A percentile compares a stretch with the other conserved stretches of the same genome.
Conservation (phyloP, 2,329 filamentous ascomycete genomes). For the Fonsecaea pedrosoi region DNA sequence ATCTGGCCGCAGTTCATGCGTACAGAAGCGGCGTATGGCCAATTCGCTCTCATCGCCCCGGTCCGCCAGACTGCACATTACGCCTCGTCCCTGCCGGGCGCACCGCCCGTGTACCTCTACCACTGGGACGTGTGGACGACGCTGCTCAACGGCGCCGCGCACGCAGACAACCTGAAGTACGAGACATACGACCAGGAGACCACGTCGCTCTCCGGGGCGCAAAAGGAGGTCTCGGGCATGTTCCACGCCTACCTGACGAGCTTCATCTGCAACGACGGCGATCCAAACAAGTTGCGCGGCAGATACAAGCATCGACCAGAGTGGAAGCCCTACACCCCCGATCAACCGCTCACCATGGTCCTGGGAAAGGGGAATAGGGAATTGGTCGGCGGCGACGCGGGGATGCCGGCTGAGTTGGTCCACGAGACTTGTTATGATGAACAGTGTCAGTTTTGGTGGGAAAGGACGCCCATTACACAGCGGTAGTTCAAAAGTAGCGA, state of each 20-base stretch:
- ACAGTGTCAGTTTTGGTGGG: constrained; percentile 48
- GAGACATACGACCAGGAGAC: constrained; percentile 52
- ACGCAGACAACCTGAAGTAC: constrained; percentile 58
- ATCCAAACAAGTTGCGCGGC: constrained; percentile 49
- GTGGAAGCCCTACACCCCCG: constrained; percentile 47
- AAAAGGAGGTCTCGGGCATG: constrained; percentile 52
- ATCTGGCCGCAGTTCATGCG: constrained; percentile 62
- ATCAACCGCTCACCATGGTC: constrained; percentile 48
- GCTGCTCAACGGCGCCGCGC: constrained; percentile 54
- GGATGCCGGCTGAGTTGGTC: constrained; percentile 50
- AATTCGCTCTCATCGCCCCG: constrained; percentile 59
- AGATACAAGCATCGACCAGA: constrained; percentile 42
- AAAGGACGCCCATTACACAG: constrained; percentile 37
- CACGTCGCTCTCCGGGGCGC: constrained; percentile 46
- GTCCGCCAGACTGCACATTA: constrained; percentile 55
- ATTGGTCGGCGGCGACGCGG: constrained; percentile 51
- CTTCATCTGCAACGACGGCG: constrained; percentile 54
- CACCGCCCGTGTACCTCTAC: constrained; percentile 57
- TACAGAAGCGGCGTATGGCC: constrained; percentile 56
- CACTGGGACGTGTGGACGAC: constrained; percentile 60
- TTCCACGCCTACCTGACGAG: constrained; percentile 58
- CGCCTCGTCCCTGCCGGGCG: constrained; percentile 15
- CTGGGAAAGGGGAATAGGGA: constrained; percentile 59
- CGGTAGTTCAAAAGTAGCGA: background rate
- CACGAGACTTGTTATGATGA: constrained; percentile 38